These are phyloP conservation scores for Dentipellis fragilis DNA, from an alignment of 768 basidiomycete species.

Conservation along the genomic window DNA sequence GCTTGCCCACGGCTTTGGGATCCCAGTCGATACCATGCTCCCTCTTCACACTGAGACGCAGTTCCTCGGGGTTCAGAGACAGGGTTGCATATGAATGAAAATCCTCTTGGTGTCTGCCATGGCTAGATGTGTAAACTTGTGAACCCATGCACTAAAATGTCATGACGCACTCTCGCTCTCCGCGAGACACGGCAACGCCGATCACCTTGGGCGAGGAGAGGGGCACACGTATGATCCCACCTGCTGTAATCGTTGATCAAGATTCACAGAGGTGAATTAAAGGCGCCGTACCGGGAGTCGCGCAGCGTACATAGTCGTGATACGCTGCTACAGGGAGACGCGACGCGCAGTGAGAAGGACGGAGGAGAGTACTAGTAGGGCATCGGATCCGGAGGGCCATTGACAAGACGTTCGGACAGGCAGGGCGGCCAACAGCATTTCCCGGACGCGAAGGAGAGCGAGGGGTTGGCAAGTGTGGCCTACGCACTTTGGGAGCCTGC, in stretches of 20 bases:
- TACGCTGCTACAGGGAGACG: slow-evolving; percentile 25
- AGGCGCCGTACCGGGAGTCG: slow-evolving; percentile 28
- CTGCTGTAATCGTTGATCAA: slow-evolving; percentile 21
- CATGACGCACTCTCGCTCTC: slow-evolving; percentile 52
- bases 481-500: not conserved
- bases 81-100: slow-evolving; percentile 70
- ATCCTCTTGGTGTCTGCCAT: slow-evolving; percentile 78
- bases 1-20: slow-evolving; percentile 39
- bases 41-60: slow-evolving; percentile 54
- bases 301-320: slow-evolving; percentile 61
- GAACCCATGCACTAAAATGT: not conserved
- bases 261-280: not conserved
- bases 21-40: slow-evolving; percentile 64
- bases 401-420: slow-evolving; percentile 1
- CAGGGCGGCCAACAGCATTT: not conserved
- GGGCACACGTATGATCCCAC: slow-evolving; percentile 58
- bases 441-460: not conserved
- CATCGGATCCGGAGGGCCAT: slow-evolving; percentile 7
- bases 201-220: slow-evolving; percentile 70
- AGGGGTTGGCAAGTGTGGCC: not conserved
- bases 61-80: slow-evolving; percentile 66
- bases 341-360: not conserved
- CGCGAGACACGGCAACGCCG: slow-evolving; percentile 66
- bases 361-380: not conserved
- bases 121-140: slow-evolving; percentile 7